Conservation (phyloP, 768 basidiomycete species). For the Collybiopsis confluens region DNA sequence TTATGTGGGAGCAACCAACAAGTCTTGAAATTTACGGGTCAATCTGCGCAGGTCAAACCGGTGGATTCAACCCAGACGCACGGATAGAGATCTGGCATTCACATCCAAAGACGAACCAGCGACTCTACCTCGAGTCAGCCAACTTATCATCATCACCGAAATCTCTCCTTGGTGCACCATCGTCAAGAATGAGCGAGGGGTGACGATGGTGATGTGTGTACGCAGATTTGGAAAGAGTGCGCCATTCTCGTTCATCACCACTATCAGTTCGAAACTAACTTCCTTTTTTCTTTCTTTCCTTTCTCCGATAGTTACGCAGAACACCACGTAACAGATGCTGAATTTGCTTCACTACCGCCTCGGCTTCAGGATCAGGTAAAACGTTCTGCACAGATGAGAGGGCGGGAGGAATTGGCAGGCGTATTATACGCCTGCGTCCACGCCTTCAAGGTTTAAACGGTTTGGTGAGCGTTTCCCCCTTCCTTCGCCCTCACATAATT, state of each 20-base stretch:
- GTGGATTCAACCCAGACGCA: constrained; percentile 58
- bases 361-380: constrained; percentile 72
- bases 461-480: constrained; percentile 43
- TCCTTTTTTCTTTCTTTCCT: background rate
- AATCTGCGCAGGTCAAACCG: constrained; percentile 44
- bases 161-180: constrained; percentile 78
- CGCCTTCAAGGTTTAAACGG: constrained; percentile 51
- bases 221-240: constrained; percentile 72
- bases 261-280: constrained; percentile 2
- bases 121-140: constrained; percentile 60
- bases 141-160: constrained; percentile 54
- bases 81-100: constrained; percentile 56
- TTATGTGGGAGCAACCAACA: background rate
- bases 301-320: constrained; percentile 56
- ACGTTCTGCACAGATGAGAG: constrained; percentile 44
- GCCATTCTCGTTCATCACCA: constrained; percentile 20
- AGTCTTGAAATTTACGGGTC: background rate
- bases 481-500: background rate
- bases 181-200: constrained; percentile 65
- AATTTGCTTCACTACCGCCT: constrained; percentile 54
- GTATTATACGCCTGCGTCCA: constrained; percentile 48
- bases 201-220: constrained; percentile 76
- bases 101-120: constrained; percentile 58
- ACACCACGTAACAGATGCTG: constrained; percentile 59
- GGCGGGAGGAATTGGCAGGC: constrained; percentile 23